These are phyloP conservation scores for Populus nigra DNA, from an alignment of 345 rosid genomes.

Conservation along the genomic window DNA sequence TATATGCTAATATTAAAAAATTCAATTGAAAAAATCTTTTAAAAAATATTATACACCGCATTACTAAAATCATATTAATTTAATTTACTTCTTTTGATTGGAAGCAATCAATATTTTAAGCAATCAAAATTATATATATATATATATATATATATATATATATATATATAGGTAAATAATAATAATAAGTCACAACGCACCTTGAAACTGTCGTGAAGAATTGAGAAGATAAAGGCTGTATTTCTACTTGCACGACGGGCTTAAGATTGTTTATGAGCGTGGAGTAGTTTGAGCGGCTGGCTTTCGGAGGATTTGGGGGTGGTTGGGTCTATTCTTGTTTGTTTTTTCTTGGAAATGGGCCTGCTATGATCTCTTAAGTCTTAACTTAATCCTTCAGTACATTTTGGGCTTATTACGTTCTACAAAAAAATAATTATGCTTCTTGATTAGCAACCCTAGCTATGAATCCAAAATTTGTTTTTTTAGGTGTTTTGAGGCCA, in stretches of 20 bases:
- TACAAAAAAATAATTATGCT: background rate
- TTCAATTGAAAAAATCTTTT: no score
- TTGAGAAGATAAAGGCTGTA: background rate
- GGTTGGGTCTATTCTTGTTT: background rate
- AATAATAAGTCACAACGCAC: background rate
- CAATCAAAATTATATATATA: no score
- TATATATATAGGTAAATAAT: no score
- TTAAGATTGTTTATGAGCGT: background rate
- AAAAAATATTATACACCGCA: no score
- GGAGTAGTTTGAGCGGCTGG: background rate
- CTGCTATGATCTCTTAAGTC: background rate
- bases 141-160: no score
- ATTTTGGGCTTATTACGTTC: background rate
- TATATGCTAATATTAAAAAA: no score
- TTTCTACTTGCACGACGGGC: background rate
- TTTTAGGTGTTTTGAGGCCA: no score
- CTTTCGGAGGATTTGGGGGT: background rate
- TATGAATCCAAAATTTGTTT: no score
- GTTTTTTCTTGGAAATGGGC: background rate
- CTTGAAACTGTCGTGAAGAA: background rate
- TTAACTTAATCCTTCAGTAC: background rate
- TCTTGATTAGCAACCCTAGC: no score
- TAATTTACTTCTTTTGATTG: no score
- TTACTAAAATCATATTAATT: no score
- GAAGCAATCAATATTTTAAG: no score